phyloP scores from a whole-genome alignment of 495 filamentous ascomycete species.

The Podospora bellae-mahoneyi region DNA sequence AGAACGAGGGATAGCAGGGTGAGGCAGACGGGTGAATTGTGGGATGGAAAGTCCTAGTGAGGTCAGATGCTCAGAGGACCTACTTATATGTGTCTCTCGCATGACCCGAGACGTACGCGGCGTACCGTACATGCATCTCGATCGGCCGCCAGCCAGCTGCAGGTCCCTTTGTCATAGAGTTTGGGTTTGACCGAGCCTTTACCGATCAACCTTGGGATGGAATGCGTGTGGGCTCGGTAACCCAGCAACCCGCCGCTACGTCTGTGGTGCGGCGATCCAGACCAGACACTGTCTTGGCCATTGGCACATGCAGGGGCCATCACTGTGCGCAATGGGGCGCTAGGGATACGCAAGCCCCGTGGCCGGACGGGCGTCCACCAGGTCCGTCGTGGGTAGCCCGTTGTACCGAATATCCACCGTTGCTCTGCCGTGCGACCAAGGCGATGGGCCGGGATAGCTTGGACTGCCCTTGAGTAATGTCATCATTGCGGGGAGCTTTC shows the following conservation, averaged over 20 bases:
- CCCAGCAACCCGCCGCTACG: background rate
- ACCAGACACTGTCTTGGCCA: background rate
- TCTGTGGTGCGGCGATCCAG: background rate
- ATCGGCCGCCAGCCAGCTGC: constrained; percentile 5
- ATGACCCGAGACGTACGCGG: background rate
- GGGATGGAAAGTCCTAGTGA: background rate
- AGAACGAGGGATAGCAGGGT: background rate
- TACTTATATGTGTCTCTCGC: constrained; percentile 1
- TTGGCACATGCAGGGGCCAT: background rate
- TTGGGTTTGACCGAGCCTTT: background rate
- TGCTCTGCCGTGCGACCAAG: background rate
- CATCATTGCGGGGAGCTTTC: constrained; percentile 20
- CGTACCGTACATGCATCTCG: constrained; percentile 1
- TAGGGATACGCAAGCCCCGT: background rate
- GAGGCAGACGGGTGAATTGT: background rate
- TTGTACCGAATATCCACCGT: background rate
- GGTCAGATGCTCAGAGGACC: background rate
- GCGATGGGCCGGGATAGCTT: background rate
- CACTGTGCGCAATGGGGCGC: background rate
- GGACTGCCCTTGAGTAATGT: constrained; percentile 10
- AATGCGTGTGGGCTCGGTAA: background rate
- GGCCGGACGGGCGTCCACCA: background rate
- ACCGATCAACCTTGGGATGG: constrained; percentile 7
- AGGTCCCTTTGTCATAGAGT: background rate
- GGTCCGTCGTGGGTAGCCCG: background rate